Base-by-base conservation (phyloP, 176 grass and related monocot species). In the Carex scoparia region DNA sequence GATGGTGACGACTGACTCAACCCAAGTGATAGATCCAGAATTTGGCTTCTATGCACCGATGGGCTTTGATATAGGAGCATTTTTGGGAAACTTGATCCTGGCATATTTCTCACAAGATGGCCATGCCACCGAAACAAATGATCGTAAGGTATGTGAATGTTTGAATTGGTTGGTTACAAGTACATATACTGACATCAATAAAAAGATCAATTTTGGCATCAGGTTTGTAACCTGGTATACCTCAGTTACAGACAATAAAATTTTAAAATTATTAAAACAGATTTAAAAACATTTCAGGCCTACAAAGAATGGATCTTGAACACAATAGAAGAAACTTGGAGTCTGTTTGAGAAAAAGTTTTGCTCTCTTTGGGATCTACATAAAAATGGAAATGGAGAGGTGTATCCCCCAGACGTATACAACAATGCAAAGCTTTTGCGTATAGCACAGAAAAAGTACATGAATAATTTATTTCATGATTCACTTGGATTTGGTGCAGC, bases 11-110 rank as follows among this genome's bases (percentile, higher is more conserved):
- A 28, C 38, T 13, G 85, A 91, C 84, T 99, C 96, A 14, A 95
- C 96, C 18, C 91, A 94, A 84, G 93, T 99, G 23, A 99, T 99
- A 57, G 96, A 99, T 92, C 88, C 96, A 0, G 96, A 99, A 33
- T 94, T 99, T 92, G 91, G 84, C 9, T 94, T 99, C 77, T 99
- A 99, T 12, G 96, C 91, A 0, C 96, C 93, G 13, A 99, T 99
- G 91, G 96, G 96, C 35, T 99, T 74, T 46, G 93, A 99, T 71
- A 92, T 99, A 85, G 96, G 96, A n/a, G 96, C 96, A 48, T 98
- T 91, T 82, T 84, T 98, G 72, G 96, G 96, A 73, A 98, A 98
- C 32, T 87, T 98, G 80, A 88, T 98, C 86, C 85, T 98, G 40
- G 86, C 96, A 2, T 98, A 92, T 89, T 99, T 92, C 84, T 84